Base-by-base conservation (phyloP, 495 filamentous ascomycete species). In the Aspergillus nanangensis region DNA sequence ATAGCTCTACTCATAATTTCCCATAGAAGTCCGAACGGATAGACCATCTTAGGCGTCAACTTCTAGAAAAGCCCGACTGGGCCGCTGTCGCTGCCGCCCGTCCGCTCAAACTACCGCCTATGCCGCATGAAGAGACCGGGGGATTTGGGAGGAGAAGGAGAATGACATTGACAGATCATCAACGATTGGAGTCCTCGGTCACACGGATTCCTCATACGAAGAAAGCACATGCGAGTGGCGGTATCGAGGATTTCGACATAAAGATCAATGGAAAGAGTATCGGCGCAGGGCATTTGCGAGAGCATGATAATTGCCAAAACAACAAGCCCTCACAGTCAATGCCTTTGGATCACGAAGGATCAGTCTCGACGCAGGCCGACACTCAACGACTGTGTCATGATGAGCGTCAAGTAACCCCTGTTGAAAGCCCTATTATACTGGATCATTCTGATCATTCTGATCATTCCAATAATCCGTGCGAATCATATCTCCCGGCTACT, bases 101-200 rank as follows among this genome's bases (percentile, higher is more conserved):
- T 38, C 66, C 70, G 7, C 40, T 72, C 8, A 48, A 61, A 3
- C 51, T 74, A 5, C 14, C 53, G 13, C 71, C 71, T 35, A 45
- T 60, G 3, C 41, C 57, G 1, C 39, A 36, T 5, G 57, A 61
- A n/a, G 62, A 66, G 35, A 31, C 57, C 2, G 61, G 57, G 39
- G 52, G 47, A 17, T 66, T 72, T 54, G 69, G 67, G 3, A 71
- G 65, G 49, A 52, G 69, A 40, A 50, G 69, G 14, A 66, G 48
- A 54, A 35, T 72, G 22, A 69, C 64, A n/a, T 59, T 62, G 4
- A 27, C 35, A 0, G 66, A 72, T 29, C 53, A 54, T 15, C 48
- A 48, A 23, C 56, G 64, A 24, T 44, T 66, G 41, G 56, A 51
- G n/a, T 38, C 45, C 25, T 29, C 11, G 32, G 21, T n/a, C 34